Evolutionary conservation across 371 early-diverging fungal species (phyloP).

Genomic region (Nematocida ausubeli): DNA sequence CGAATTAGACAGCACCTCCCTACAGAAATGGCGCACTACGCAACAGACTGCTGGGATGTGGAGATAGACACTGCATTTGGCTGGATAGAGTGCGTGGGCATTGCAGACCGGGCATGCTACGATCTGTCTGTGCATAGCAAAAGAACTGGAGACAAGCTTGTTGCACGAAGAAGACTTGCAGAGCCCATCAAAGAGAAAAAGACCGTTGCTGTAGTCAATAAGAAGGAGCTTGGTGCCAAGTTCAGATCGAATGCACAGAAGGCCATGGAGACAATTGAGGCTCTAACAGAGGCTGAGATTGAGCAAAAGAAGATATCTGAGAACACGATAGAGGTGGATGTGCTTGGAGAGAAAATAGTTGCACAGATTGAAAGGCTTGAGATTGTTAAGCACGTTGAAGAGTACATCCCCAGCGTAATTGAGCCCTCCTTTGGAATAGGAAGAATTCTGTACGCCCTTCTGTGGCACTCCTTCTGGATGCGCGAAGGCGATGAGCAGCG

Average conservation of each 20-base stretch:
- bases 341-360: background rate
- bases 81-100: conserved; percentile 99
- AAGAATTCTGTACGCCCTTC: conserved; percentile 88
- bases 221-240: conserved; percentile 72
- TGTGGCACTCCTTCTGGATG: conserved; percentile 88
- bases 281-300: conserved; percentile 51
- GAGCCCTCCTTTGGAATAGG: conserved; percentile 99
- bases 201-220: conserved; percentile 66
- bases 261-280: conserved; percentile 50
- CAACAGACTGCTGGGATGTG: conserved; percentile 79
- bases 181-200: conserved; percentile 70
- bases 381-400: conserved; percentile 71
- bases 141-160: conserved; percentile 82
- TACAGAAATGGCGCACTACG: conserved; percentile 99
- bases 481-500: conserved; percentile 82
- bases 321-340: conserved; percentile 35
- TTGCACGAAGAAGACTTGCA: conserved; percentile 79
- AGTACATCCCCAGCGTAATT: conserved; percentile 93
- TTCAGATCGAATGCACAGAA: conserved; percentile 55
- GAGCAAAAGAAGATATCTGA: conserved; percentile 2
- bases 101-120: conserved; percentile 96
- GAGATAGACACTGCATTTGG: conserved; percentile 71
- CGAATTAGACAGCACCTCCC: conserved; percentile 97
- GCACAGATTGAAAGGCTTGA: conserved; percentile 24
- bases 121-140: conserved; percentile 87